phyloP scores from a whole-genome alignment of 2,329 filamentous ascomycete genomes.

The Phialophora tarda region DNA sequence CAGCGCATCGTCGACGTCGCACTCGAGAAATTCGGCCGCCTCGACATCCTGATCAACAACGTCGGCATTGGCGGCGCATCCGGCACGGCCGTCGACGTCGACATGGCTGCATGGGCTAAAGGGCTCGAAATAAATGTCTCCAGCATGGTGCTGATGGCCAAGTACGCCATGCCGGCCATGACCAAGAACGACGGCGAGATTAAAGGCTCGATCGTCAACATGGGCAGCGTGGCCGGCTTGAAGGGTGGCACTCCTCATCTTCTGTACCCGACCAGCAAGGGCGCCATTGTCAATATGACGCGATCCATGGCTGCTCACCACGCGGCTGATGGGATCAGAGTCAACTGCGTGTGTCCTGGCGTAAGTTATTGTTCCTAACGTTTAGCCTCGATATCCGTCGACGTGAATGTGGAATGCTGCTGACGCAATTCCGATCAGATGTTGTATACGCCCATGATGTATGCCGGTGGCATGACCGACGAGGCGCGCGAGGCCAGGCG shows the following conservation, averaged over 20 bases:
- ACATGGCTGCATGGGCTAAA: conserved; percentile 63
- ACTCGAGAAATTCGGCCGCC: conserved; percentile 41
- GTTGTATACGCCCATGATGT: conserved; percentile 60
- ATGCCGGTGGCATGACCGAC: conserved; percentile 57
- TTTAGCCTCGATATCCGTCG: too few species aligned
- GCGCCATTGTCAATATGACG: conserved; percentile 62
- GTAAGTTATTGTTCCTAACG: conserved; percentile 46
- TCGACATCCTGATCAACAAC: conserved; percentile 8
- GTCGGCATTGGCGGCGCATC: conserved; percentile 59
- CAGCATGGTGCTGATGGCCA: conserved; percentile 69
- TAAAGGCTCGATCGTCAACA: conserved; percentile 59
- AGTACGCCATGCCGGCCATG: conserved; percentile 67
- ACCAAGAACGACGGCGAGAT: conserved; percentile 53
- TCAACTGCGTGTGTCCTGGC: conserved; percentile 62
- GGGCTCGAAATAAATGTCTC: conserved; percentile 67
- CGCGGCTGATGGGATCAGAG: conserved; percentile 56
- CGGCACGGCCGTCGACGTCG: conserved; percentile 65
- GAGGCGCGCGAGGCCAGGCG: conserved; percentile 56
- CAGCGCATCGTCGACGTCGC: conserved; percentile 49
- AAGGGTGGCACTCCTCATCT: conserved; percentile 59
- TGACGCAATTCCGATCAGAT: neutral
- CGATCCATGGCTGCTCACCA: conserved; percentile 62
- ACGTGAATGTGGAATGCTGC: neutral
- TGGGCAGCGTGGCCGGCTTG: conserved; percentile 65
- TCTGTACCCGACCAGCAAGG: conserved; percentile 60